Base-by-base conservation (phyloP, 495 filamentous ascomycete genomes). In the Neurospora africana region DNA sequence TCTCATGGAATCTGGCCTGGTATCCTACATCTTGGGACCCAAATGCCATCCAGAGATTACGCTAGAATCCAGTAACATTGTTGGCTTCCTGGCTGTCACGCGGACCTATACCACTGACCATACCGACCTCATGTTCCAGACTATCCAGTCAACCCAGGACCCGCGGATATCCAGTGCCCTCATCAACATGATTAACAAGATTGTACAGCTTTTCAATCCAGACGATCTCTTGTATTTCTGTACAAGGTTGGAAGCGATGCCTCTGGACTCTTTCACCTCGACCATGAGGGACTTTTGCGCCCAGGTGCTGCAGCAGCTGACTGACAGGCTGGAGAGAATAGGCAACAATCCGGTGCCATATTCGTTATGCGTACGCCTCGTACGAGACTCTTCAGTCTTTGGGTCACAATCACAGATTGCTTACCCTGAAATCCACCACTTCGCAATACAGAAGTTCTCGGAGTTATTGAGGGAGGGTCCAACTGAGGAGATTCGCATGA, bases 1-100 rank as follows among this genome's bases (percentile, higher is more conserved):
- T 72, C 85, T 97, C 53, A 81, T 89, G 35, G 75, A 84, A 4
- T 88, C 88, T 61, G 88, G 87, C 72, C 84, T 97, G 33, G 85
- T 97, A 58, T 89, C 93, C 67, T 97, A 98, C 79, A 87, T 99
- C 36, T 89, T 98, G 70, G 92, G 95, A 2, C 89, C 94, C 58
- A 94, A 93, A 71, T 97, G 95, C 21, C 95, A 98, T 77, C 92
- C 92, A 7, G 93, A 97, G 76, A 87, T 99, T 72, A 96, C 97
- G 65, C 85, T 83, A 53, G 88, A 92, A 73, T 91, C 92, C 77
- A 85, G 86, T 72, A 97, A 98, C 71, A 91, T 98, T 70, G 84
- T 97, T 47, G 91, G 91, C 0, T 98, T 97, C 73, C 85, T 98
- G 68, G 86, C 93, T n/a, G 92, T 95, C 44, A 97, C 93, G 0